These are phyloP conservation scores for Fusarium proliferatum DNA, from an alignment of 2,329 filamentous ascomycete species.

Conservation along the genomic window DNA sequence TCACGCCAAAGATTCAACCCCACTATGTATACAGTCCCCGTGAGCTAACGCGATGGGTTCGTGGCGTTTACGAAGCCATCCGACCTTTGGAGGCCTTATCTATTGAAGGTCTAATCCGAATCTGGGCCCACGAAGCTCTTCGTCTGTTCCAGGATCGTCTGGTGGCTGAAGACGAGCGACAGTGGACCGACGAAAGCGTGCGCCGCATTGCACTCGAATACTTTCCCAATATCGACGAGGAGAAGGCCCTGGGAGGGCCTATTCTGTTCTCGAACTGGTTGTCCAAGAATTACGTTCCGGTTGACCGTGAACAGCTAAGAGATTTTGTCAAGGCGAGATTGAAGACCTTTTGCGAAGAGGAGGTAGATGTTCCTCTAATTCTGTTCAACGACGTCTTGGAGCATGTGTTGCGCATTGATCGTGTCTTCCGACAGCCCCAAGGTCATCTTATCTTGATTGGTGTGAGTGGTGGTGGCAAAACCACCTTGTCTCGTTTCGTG, in stretches of 20 bases:
- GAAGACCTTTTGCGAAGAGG: slow-evolving; percentile 98
- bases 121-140: slow-evolving; percentile 98
- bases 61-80: slow-evolving; percentile 97
- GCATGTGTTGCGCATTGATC: slow-evolving; percentile 96
- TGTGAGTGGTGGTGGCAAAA: slow-evolving; percentile 98
- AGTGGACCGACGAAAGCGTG: slow-evolving; percentile 93
- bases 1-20: slow-evolving; percentile 96
- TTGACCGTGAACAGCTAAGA: slow-evolving; percentile 92
- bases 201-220: slow-evolving; percentile 86
- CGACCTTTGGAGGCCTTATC: slow-evolving; percentile 88
- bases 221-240: slow-evolving; percentile 95
- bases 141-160: slow-evolving; percentile 97
- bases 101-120: slow-evolving; percentile 91
- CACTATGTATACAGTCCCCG: slow-evolving; percentile 99
- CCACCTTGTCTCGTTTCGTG: slow-evolving; percentile 95
- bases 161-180: slow-evolving; percentile 91
- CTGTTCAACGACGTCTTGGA: slow-evolving; percentile 99
- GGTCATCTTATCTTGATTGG: slow-evolving; percentile 98
- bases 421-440: slow-evolving; percentile 97
- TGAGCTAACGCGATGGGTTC: slow-evolving; percentile 97
- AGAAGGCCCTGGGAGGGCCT: slow-evolving; percentile 87
- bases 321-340: slow-evolving; percentile 98
- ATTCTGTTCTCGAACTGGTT: slow-evolving; percentile 99
- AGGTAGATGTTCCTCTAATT: slow-evolving; percentile 97
- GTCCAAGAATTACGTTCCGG: slow-evolving; percentile 97